Evolutionary conservation across 768 basidiomycete species (phyloP).

Genomic region (Lepiota subincarnata): DNA sequence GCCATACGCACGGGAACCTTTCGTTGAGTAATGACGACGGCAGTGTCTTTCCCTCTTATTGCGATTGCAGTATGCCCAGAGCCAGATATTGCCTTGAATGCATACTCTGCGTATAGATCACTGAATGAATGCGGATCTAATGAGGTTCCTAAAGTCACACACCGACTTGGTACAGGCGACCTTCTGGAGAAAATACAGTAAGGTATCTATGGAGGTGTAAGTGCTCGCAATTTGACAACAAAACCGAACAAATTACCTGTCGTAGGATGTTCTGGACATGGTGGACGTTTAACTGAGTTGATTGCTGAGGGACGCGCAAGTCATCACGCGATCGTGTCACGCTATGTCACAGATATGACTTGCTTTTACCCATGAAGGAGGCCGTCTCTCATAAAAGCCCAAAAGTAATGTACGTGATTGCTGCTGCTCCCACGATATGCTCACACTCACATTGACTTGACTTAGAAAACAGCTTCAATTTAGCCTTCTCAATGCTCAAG

Average conservation of each 20-base stretch:
- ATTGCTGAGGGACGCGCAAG: slow-evolving; percentile 49
- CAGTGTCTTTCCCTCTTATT: slow-evolving; percentile 90
- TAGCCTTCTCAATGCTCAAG: slow-evolving; percentile 88
- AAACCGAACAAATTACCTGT: slow-evolving; percentile 48
- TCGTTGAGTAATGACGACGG: slow-evolving; percentile 96
- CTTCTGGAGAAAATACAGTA: slow-evolving; percentile 96
- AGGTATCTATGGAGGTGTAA: slow-evolving; percentile 62
- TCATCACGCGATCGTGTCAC: slow-evolving; percentile 32
- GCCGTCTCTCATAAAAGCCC: slow-evolving; percentile 73
- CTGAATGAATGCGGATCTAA: background rate
- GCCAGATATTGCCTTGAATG: slow-evolving; percentile 98
- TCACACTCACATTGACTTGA: slow-evolving; percentile 11
- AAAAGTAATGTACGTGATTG: slow-evolving; percentile 69
- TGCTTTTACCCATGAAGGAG: slow-evolving; percentile 64
- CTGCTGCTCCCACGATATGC: background rate
- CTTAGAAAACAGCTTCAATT: slow-evolving; percentile 94
- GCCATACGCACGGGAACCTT: slow-evolving; percentile 83
- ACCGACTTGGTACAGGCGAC: slow-evolving; percentile 98
- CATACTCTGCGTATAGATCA: slow-evolving; percentile 68
- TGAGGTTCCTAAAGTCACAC: slow-evolving; percentile 24
- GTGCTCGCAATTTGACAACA: background rate
- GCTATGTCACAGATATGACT: slow-evolving; percentile 10
- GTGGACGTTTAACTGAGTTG: slow-evolving; percentile 26
- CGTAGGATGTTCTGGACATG: slow-evolving; percentile 95
- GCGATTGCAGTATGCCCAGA: slow-evolving; percentile 93